Conservation (phyloP, 164 flowering plant species). For the Magnolia kwangsiensis region DNA sequence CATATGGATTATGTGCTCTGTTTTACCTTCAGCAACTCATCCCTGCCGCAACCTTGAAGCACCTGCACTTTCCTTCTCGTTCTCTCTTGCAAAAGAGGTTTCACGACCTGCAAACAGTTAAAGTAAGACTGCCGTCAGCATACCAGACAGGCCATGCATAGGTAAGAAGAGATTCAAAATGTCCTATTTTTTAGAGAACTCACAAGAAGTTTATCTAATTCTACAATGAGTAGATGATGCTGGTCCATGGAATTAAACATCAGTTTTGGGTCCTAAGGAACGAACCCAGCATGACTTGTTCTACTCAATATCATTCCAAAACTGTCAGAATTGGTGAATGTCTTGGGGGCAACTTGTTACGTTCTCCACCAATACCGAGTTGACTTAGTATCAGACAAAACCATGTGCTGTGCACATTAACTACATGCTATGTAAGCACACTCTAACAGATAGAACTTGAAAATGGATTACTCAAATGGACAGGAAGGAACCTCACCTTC, state of each 20-base stretch:
- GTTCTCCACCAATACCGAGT: no score
- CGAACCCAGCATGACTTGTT: no score
- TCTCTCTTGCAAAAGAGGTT: slow-evolving; percentile 94
- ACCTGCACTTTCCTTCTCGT: slow-evolving; percentile 90
- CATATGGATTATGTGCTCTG: background rate
- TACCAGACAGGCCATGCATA: background rate
- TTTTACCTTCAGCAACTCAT: slow-evolving; percentile 76
- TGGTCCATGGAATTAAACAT: background rate
- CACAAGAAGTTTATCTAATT: background rate
- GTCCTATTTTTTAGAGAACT: background rate
- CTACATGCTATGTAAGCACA: background rate
- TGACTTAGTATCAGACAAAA: no score
- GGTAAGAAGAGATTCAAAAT: background rate
- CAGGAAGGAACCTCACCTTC: slow-evolving; percentile 57
- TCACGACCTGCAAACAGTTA: slow-evolving; percentile 64
- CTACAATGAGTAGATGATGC: background rate
- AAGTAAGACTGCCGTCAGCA: background rate
- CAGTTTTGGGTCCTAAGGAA: background rate
- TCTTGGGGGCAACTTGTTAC: no score
- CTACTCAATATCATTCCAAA: no score
- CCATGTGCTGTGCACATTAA: background rate
- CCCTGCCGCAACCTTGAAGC: slow-evolving; percentile 76
- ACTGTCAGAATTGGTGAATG: no score
- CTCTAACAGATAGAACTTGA: background rate
- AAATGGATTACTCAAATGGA: background rate